These are phyloP conservation scores for Metschnikowia reukaufii DNA, from an alignment of 805 yeast genomes.

Conservation along the genomic window DNA sequence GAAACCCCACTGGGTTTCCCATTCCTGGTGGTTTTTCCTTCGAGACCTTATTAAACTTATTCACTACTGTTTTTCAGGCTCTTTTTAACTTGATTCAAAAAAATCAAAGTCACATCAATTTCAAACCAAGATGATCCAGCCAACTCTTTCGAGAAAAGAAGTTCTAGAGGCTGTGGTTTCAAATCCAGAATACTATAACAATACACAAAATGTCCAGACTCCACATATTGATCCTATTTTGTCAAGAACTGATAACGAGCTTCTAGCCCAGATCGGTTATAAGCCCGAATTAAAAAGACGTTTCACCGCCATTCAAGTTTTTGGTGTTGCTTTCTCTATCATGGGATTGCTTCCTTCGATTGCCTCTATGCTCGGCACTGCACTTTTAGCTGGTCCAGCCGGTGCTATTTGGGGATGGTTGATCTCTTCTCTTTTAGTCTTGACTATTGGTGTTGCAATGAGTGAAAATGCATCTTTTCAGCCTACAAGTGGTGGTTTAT, in stretches of 20 bases:
- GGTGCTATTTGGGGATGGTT: slow-evolving; percentile 77
- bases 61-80: no score
- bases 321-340: slow-evolving; percentile 70
- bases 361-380: slow-evolving; percentile 53
- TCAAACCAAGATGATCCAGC: no score
- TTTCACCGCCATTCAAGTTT: slow-evolving; percentile 61
- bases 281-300: slow-evolving; percentile 65
- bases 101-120: no score
- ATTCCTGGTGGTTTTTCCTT: no score
- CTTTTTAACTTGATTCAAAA: no score
- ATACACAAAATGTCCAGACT: slow-evolving; percentile 30
- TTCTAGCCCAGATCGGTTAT: slow-evolving; percentile 61
- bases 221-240: slow-evolving; percentile 22
- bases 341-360: slow-evolving; percentile 71
- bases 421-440: slow-evolving; percentile 53
- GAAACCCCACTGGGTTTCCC: no score
- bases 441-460: slow-evolving; percentile 61
- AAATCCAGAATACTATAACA: slow-evolving; percentile 27
- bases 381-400: slow-evolving; percentile 62
- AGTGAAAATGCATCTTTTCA: slow-evolving; percentile 66
- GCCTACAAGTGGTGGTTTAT: slow-evolving; percentile 77
- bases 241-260: slow-evolving; percentile 26
- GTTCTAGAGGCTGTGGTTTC: slow-evolving; percentile 28
- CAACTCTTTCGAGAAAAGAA: background rate
- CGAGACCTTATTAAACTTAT: no score